phyloP scores from a whole-genome alignment of 495 filamentous ascomycete genomes.

The Hyaloscypha variabilis region DNA sequence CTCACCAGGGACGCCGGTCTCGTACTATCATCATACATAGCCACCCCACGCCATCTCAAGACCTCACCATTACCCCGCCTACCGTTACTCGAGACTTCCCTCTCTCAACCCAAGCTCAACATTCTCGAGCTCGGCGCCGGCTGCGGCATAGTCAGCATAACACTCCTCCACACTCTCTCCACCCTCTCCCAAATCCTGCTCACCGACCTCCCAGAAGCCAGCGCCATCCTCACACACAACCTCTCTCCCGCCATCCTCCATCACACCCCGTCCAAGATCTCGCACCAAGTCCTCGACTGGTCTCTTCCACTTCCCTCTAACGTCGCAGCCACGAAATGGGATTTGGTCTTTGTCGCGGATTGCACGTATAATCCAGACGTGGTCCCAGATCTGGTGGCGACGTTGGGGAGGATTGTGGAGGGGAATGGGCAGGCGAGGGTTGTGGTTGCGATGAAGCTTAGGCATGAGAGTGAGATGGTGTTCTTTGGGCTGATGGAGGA shows the following conservation, averaged over 20 bases:
- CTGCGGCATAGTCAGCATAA: slow-evolving; percentile 83
- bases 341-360: slow-evolving; percentile 82
- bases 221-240: slow-evolving; percentile 62
- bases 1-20: slow-evolving; percentile 69
- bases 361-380: slow-evolving; percentile 95
- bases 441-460: slow-evolving; percentile 78
- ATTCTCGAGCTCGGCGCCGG: slow-evolving; percentile 82
- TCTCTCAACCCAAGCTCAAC: slow-evolving; percentile 38
- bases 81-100: background rate
- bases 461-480: slow-evolving; percentile 78
- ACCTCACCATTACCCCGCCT: background rate
- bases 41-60: slow-evolving; percentile 14
- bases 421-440: slow-evolving; percentile 50
- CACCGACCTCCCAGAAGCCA: slow-evolving; percentile 82
- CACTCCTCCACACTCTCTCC: slow-evolving; percentile 61
- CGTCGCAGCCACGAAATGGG: slow-evolving; percentile 49
- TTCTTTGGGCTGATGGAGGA: slow-evolving; percentile 78
- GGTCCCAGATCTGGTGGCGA: slow-evolving; percentile 72
- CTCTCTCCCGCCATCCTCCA: slow-evolving; percentile 31
- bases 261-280: slow-evolving; percentile 8
- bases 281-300: slow-evolving; percentile 72
- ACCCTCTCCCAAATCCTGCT: slow-evolving; percentile 56
- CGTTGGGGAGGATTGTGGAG: slow-evolving; percentile 58
- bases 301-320: slow-evolving; percentile 46
- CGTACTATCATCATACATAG: slow-evolving; percentile 51